phyloP scores from a whole-genome alignment of 257 asterid species.

The Solanum dulcamara region DNA sequence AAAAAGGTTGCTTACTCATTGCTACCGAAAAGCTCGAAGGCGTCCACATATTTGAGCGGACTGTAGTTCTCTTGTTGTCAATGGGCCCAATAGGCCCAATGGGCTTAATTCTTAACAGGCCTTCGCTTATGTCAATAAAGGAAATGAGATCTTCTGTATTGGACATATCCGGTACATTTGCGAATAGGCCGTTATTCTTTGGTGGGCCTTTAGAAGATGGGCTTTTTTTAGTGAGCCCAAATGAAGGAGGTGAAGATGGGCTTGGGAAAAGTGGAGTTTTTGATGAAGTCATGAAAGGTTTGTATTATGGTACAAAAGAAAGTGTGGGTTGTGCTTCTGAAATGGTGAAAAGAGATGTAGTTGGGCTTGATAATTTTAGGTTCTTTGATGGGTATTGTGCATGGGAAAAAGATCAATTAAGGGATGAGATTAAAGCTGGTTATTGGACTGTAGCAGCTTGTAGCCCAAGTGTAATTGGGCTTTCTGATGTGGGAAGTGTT shows the following conservation, averaged over 20 bases:
- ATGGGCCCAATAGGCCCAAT: conserved; percentile 58
- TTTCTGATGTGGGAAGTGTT: conserved; percentile 29
- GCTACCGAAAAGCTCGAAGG: conserved; percentile 86
- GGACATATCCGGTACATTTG: conserved; percentile 41
- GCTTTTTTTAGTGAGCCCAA: conserved; percentile 44
- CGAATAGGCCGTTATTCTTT: conserved; percentile 59
- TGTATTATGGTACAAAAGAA: conserved; percentile 66
- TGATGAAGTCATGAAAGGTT: conserved; percentile 70
- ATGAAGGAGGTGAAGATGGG: conserved; percentile 11
- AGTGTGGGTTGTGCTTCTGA: conserved; percentile 76
- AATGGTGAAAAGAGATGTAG: conserved; percentile 61
- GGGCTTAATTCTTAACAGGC: conserved; percentile 74
- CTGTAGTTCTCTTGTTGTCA: conserved; percentile 61
- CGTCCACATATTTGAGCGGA: conserved; percentile 73
- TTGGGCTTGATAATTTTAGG: conserved; percentile 43
- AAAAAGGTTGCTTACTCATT: conserved; percentile 61
- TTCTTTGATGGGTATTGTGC: conserved; percentile 86
- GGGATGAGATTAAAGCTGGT: conserved; percentile 67
- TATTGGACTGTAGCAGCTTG: conserved; percentile 87
- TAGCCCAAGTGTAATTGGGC: conserved; percentile 52
- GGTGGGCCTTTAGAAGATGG: conserved; percentile 91
- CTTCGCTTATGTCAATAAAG: conserved; percentile 86
- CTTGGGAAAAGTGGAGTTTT: conserved; percentile 52
- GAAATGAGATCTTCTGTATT: conserved; percentile 49
- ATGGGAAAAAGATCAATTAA: conserved; percentile 63